Base-by-base conservation (phyloP, 2,329 filamentous ascomycete species). In the Pochonia chlamydosporia region DNA sequence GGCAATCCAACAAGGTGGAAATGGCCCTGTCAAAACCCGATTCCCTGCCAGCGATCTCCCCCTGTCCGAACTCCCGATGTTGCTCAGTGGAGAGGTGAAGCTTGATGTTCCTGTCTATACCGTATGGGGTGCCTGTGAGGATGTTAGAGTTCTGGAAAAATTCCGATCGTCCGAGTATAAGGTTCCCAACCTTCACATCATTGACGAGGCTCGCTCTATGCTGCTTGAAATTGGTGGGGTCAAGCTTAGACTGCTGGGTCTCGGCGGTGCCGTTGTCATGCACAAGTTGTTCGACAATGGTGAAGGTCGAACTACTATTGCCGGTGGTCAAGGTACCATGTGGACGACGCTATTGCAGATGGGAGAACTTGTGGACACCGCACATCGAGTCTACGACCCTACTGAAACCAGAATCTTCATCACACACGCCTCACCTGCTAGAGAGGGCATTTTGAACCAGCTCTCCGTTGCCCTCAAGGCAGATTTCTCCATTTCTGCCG, bases 261-360 rank as follows among this genome's bases (percentile, higher is more conserved):
- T 99, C 28, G 93, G 93, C 55, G 93, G 93, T 59, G 93, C 93
- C 6, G 92, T 99, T 5, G 93, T 99, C 50, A 99, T 99, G 90
- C 93, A 99, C 78, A 99, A 99, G 77, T 81, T 99, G 16, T 99
- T 99, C 62, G 93, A 99, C 68, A 99, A 99, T 57, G 93, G 93
- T 46, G 93, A 99, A 64, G 93, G 93, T 51, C 85, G 92, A 68
- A 99, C 93, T 43, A 99, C 95, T 2, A 99, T 99, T 68, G 93
- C 93, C 20, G 93, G 93, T 64, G 93, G 93, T 18, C 93, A 99
- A 68, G 93, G 93, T 52, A 99, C 93, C 40, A 99, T 99, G 93
- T 99, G 93, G 93, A 99, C 93, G 7, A 99, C 93, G 6, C 75
- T 99, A 25, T 71, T 99, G 54, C 93, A 99, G 70, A 99, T 99